Percentiles rank a stretch among this genome's conserved stretches.
Conservation (phyloP, 495 filamentous ascomycete genomes). For the Xylaria sp. region DNA sequence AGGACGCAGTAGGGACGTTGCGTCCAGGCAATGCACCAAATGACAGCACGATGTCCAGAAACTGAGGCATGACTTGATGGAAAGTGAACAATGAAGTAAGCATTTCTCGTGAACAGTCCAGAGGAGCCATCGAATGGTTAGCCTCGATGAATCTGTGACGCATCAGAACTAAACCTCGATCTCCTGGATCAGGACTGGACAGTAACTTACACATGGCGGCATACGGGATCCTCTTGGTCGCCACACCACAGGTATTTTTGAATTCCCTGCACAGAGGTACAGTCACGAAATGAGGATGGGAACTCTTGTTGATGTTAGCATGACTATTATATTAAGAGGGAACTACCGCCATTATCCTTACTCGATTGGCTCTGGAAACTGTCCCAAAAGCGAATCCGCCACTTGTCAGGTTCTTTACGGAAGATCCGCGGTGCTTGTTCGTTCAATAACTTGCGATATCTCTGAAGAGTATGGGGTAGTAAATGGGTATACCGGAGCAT, state of each 20-base stretch:
- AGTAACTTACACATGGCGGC: slow-evolving; percentile 9
- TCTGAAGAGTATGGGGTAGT: neutral
- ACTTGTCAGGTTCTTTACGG: neutral
- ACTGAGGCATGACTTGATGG: slow-evolving; percentile 51
- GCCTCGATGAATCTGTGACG: slow-evolving; percentile 44
- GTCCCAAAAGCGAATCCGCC: neutral
- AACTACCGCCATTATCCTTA: neutral
- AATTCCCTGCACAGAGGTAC: neutral
- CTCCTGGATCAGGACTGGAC: neutral
- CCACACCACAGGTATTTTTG: neutral
- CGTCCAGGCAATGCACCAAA: slow-evolving; percentile 42
- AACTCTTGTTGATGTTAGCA: neutral
- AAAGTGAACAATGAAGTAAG: slow-evolving; percentile 42
- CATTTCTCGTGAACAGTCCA: slow-evolving; percentile 42
- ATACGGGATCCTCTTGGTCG: neutral
- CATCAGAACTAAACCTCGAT: neutral
- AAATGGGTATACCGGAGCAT: neutral
- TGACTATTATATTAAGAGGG: neutral
- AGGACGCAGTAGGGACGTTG: slow-evolving; percentile 38
- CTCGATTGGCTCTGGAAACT: neutral
- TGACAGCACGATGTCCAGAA: slow-evolving; percentile 51
- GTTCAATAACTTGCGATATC: neutral
- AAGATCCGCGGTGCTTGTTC: neutral
- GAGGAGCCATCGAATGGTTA: slow-evolving; percentile 37
- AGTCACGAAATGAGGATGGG: neutral